phyloP scores from a whole-genome alignment of 2,329 filamentous ascomycete species.

The Colletotrichum sp. region DNA sequence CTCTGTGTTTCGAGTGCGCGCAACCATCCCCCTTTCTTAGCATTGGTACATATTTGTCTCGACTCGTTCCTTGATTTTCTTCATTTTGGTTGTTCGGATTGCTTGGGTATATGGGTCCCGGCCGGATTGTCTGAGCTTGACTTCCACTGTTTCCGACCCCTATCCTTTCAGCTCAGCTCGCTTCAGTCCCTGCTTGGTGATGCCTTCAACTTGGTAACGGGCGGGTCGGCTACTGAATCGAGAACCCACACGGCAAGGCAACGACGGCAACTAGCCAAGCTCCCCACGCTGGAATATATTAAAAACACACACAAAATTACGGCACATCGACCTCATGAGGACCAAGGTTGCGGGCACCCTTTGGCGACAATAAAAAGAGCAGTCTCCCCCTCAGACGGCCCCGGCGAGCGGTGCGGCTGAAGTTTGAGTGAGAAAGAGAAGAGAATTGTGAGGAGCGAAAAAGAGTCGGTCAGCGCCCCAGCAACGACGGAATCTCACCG shows the following conservation, averaged over 20 bases:
- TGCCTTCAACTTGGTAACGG: slow-evolving; percentile 6
- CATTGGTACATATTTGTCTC: neutral
- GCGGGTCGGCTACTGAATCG: slow-evolving; percentile 16
- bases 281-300: slow-evolving; percentile 16
- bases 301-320: slow-evolving; percentile 6
- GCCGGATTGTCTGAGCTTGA: neutral
- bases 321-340: slow-evolving; percentile 19
- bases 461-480: neutral
- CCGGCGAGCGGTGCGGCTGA: neutral
- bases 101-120: neutral
- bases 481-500: neutral
- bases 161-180: neutral
- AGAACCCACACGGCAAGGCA: slow-evolving; percentile 13
- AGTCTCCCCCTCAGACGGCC: neutral
- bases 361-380: slow-evolving; percentile 2
- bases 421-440: neutral
- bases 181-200: slow-evolving; percentile 4
- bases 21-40: neutral
- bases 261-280: slow-evolving; percentile 8
- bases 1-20: neutral
- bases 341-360: neutral
- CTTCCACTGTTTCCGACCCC: neutral
- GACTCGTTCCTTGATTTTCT: neutral
- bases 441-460: neutral
- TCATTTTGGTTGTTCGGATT: neutral